Evolutionary conservation across 805 yeast species (phyloP).

Genomic region (Soucietia sequanensis): DNA sequence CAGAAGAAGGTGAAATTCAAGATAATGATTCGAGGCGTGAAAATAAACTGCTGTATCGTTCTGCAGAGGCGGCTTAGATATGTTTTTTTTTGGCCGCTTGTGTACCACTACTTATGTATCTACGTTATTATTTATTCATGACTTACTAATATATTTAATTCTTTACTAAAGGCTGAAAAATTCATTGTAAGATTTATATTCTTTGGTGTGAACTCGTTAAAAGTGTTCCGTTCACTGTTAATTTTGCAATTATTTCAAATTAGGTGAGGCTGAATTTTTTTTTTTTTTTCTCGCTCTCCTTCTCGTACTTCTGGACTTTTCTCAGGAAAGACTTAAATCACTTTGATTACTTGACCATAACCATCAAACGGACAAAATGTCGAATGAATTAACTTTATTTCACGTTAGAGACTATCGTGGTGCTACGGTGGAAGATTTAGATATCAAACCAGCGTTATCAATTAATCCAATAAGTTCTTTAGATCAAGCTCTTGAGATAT

Average conservation of each 20-base stretch:
- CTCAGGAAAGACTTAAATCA: too few relatives aligned
- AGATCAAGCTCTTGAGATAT: constrained; percentile 50
- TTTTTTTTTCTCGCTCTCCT: not conserved
- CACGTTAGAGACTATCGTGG: constrained; percentile 41
- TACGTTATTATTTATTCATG: not conserved
- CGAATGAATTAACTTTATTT: constrained; percentile 20
- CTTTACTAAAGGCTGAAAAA: too few relatives aligned
- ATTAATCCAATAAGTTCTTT: constrained; percentile 49
- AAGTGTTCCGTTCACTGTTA: too few relatives aligned
- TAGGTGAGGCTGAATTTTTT: not conserved
- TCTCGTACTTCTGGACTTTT: too few relatives aligned
- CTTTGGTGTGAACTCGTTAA: too few relatives aligned
- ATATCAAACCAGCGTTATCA: constrained; percentile 55
- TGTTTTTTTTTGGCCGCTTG: too few relatives aligned
- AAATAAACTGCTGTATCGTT: constrained; percentile 16
- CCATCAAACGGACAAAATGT: too few relatives aligned
- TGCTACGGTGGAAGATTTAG: constrained; percentile 60
- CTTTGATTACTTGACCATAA: too few relatives aligned
- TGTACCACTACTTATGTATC: constrained; percentile 2
- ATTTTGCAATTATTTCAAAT: not conserved
- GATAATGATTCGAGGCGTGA: constrained; percentile 18
- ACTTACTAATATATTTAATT: constrained; percentile 2
- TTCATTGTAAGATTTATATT: too few relatives aligned
- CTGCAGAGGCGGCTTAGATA: constrained; percentile 38
- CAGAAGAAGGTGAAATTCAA: constrained; percentile 56